Evolutionary conservation across 2,329 filamentous ascomycete genomes (phyloP).

Genomic region (Penicillium glabrum): DNA sequence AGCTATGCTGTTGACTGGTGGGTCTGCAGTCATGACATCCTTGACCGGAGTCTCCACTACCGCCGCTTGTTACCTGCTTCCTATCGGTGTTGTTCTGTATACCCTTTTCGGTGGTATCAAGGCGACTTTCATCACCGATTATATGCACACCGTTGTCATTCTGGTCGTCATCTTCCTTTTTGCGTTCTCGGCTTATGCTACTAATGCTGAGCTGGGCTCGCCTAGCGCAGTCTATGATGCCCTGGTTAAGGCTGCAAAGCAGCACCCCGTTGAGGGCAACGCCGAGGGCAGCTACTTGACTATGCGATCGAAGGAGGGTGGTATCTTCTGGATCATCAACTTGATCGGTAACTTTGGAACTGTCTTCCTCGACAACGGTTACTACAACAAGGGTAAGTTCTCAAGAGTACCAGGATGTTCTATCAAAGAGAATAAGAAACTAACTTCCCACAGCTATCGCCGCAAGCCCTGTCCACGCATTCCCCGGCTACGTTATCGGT

Average conservation of each 20-base stretch:
- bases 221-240: slow-evolving; percentile 77
- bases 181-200: slow-evolving; percentile 77
- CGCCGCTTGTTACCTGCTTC: slow-evolving; percentile 81
- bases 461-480: slow-evolving; percentile 77
- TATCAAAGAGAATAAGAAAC: not conserved
- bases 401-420: not conserved
- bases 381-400: slow-evolving; percentile 71
- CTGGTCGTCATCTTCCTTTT: slow-evolving; percentile 85
- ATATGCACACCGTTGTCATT: slow-evolving; percentile 73
- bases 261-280: slow-evolving; percentile 78
- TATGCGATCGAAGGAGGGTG: slow-evolving; percentile 77
- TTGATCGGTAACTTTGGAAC: slow-evolving; percentile 66
- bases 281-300: slow-evolving; percentile 80
- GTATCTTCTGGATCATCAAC: slow-evolving; percentile 90
- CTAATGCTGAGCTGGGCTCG: slow-evolving; percentile 69
- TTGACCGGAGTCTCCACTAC: slow-evolving; percentile 74
- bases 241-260: slow-evolving; percentile 64
- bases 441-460: slow-evolving; percentile 64
- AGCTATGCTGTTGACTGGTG: slow-evolving; percentile 84
- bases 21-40: slow-evolving; percentile 69
- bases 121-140: slow-evolving; percentile 82
- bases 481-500: slow-evolving; percentile 85
- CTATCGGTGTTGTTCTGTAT: slow-evolving; percentile 77
- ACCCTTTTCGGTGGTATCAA: slow-evolving; percentile 77
- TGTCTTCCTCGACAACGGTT: slow-evolving; percentile 81